Evolutionary conservation across 1,139 yeast genomes (phyloP), one percentile per base, ranked within the genome.

Genomic region (Arxiozyma bovina): DNA sequence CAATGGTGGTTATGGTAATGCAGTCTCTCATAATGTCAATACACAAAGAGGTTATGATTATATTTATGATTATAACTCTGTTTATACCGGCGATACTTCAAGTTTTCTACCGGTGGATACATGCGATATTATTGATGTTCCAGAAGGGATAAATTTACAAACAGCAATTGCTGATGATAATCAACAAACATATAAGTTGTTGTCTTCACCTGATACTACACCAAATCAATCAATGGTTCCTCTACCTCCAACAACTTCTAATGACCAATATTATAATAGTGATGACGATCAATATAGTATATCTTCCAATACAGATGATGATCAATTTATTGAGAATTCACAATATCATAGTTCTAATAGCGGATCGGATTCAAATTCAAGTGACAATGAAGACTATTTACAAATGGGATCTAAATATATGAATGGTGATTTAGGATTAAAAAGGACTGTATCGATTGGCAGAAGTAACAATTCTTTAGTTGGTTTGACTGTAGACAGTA

Each of bases 51-150:
- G 96, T 50, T 84, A 83, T 66, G 90, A 86, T 67, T 86, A 87
- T 73, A 83, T 84, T 67, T 90, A 90, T 68, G 96, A 90, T 71
- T 89, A 89, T 70, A 88, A 87, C 66, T 79, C 93, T 1, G 96
- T 89, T 22, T 88, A 86, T 66, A 78, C 82, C 4, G 78, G 75
- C 43, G 82, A 81, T 60, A 64, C 76, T 7, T 68, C 75, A 17
- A 67, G 60, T 57, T 66, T 60, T 56, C 61, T 64, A 50, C 69
- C 67, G 48, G 67, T 62, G 25, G 71, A 60, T 53, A 64, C 66
- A 42, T 66, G 70, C 47, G 79, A 80, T 22, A 73, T 78, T 57
- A 79, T 80, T 57, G 76, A 73, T 60, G 73, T 73, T 23, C 76
- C 64, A 71, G 74, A 71, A 30, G 71, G 71, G 40, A 61, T 65